These are phyloP conservation scores for Podospora pseudopauciseta DNA, from an alignment of 495 filamentous ascomycete species.

Conservation along the genomic window DNA sequence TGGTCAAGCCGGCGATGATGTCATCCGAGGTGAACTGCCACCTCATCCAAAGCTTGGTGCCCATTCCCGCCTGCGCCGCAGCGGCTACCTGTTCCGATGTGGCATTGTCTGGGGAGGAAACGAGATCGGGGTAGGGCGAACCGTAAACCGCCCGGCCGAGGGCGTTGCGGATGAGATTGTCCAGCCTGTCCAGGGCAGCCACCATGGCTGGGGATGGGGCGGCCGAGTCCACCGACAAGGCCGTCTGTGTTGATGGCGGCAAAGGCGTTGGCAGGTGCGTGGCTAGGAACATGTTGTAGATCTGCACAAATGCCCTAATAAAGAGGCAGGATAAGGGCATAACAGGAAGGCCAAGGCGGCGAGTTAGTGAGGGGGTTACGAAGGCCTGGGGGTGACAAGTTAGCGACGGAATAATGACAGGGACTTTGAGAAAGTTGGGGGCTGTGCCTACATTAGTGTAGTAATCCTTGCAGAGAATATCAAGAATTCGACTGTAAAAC, in stretches of 20 bases:
- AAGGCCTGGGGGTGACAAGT: slow-evolving; percentile 60
- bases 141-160: slow-evolving; percentile 65
- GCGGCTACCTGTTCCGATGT: not conserved
- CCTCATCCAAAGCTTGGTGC: slow-evolving; percentile 20
- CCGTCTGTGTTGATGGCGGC: slow-evolving; percentile 63
- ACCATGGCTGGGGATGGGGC: slow-evolving; percentile 63
- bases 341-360: slow-evolving; percentile 85
- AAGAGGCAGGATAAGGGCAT: slow-evolving; percentile 92
- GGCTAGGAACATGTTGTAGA: slow-evolving; percentile 96
- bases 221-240: slow-evolving; percentile 52
- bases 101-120: slow-evolving; percentile 11
- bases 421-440: not conserved
- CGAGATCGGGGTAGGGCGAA: slow-evolving; percentile 33
- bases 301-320: slow-evolving; percentile 89
- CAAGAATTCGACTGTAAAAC: slow-evolving; percentile 83
- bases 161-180: slow-evolving; percentile 68
- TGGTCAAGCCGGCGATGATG: slow-evolving; percentile 63
- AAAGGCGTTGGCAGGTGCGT: slow-evolving; percentile 73
- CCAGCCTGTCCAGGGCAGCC: slow-evolving; percentile 69
- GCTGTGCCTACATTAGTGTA: slow-evolving; percentile 70
- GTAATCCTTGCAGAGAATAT: slow-evolving; percentile 94
- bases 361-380: slow-evolving; percentile 75
- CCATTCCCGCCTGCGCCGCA: not conserved
- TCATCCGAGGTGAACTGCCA: slow-evolving; percentile 56
- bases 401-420: not conserved